These are phyloP conservation scores for Brassica cretica DNA, from an alignment of 345 rosid species.

Conservation along the genomic window DNA sequence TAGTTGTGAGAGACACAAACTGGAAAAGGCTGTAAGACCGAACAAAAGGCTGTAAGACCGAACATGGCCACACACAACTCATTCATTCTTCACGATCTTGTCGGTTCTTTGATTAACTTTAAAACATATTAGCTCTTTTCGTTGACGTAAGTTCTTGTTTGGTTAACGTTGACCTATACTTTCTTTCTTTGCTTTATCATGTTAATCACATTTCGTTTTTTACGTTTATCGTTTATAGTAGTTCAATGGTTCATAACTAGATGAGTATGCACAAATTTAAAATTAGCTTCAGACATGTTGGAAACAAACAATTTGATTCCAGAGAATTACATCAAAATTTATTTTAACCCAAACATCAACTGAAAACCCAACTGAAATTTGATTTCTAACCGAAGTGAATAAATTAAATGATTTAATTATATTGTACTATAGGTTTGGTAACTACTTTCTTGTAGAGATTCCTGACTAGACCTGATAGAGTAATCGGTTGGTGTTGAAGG, in stretches of 20 bases:
- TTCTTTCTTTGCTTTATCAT: background rate
- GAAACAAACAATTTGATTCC: background rate
- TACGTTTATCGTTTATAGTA: background rate
- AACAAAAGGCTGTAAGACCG: slow-evolving; percentile 34
- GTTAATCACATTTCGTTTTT: background rate
- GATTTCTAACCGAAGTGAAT: background rate
- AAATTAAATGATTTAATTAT: background rate
- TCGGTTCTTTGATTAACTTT: slow-evolving; percentile 25
- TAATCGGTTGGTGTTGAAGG: background rate
- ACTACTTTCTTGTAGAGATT: too few relatives aligned
- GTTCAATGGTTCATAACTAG: background rate
- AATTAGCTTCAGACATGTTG: background rate
- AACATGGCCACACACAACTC: slow-evolving; percentile 36
- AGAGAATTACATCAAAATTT: background rate
- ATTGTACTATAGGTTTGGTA: too few relatives aligned
- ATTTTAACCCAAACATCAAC: background rate
- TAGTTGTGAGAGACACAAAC: background rate
- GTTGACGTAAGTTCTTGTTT: slow-evolving; percentile 21
- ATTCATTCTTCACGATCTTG: slow-evolving; percentile 23
- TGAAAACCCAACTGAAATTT: background rate
- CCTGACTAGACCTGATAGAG: too few relatives aligned
- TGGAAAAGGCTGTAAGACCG: slow-evolving; percentile 36
- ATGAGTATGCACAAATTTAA: background rate
- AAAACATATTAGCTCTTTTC: slow-evolving; percentile 1
- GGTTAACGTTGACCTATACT: slow-evolving; percentile 16